phyloP scores from a whole-genome alignment of 2,329 filamentous ascomycete genomes.

The Leptographium lundbergii region DNA sequence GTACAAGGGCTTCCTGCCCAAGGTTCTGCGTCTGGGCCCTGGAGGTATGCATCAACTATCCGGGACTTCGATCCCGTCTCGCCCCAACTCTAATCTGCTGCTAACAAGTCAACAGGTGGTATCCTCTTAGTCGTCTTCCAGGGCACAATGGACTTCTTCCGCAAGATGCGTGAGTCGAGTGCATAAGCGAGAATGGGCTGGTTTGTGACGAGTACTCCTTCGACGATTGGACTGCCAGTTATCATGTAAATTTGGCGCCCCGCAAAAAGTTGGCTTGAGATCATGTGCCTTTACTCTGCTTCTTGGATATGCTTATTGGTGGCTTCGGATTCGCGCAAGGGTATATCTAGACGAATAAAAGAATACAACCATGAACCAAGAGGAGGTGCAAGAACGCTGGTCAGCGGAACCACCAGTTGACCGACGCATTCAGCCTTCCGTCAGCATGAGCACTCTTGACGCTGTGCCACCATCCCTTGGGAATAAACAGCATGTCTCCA shows the following conservation, averaged over 20 bases:
- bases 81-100: neutral
- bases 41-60: constrained; percentile 23
- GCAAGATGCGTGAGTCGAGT: constrained; percentile 35
- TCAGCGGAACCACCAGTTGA: constrained; percentile 75
- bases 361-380: neutral
- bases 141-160: constrained; percentile 88
- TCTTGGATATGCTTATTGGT: neutral
- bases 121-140: constrained; percentile 78
- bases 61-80: neutral
- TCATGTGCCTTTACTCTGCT: neutral
- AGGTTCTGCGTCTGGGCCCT: constrained; percentile 69
- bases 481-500: constrained; percentile 68
- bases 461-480: constrained; percentile 79
- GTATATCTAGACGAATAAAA: neutral
- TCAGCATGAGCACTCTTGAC: constrained; percentile 47
- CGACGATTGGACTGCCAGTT: neutral
- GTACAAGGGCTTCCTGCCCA: constrained; percentile 96
- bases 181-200: neutral
- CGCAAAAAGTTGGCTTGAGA: neutral
- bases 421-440: constrained; percentile 27
- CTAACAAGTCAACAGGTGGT: constrained; percentile 32
- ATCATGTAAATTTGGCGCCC: neutral
- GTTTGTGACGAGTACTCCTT: neutral
- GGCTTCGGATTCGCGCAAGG: neutral
- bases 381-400: no score